Evolutionary conservation across 2,329 filamentous ascomycete genomes (phyloP).

Genomic region (Fulvia fulva): DNA sequence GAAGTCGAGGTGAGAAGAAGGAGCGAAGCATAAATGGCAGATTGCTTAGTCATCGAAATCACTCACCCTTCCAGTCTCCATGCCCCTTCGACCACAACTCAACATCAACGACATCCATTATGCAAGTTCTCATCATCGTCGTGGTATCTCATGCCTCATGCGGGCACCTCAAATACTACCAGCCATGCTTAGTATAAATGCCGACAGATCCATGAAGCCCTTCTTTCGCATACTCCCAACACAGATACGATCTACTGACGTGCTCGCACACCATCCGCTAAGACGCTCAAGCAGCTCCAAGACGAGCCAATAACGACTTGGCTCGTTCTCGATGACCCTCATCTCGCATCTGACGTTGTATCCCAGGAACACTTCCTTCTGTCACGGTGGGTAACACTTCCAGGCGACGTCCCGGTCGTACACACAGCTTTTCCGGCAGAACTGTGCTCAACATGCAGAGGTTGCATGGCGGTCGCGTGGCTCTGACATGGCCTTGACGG

Average conservation of each 20-base stretch:
- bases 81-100: no score
- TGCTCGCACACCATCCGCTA: neutral
- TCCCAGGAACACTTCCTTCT: neutral
- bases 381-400: neutral
- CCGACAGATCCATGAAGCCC: neutral
- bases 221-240: neutral
- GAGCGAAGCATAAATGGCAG: no score
- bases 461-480: neutral
- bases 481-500: neutral
- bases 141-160: no score
- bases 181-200: neutral
- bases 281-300: neutral
- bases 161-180: no score
- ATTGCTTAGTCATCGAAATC: no score
- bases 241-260: neutral
- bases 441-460: neutral
- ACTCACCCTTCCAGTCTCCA: no score
- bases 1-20: conserved; percentile 5
- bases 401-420: neutral
- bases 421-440: neutral
- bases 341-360: neutral
- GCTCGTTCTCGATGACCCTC: neutral
- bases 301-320: conserved; percentile 6
- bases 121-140: no score
- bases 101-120: no score